Percentiles rank a stretch among this genome's conserved stretches.
Conservation (phyloP, 352 stramenopile species). For the Globisporangium mamillatum region DNA sequence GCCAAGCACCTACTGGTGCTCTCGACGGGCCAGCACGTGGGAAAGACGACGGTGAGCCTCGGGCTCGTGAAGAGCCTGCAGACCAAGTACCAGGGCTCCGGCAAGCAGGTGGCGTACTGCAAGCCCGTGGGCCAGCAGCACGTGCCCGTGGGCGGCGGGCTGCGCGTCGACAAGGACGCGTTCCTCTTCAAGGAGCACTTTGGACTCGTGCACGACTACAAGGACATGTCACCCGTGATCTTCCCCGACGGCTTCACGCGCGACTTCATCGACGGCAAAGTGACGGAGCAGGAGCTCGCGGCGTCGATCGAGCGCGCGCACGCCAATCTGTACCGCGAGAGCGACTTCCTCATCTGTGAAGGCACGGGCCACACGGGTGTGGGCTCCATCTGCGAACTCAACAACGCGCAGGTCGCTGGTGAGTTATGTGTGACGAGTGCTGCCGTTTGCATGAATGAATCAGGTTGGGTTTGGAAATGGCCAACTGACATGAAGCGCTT, state of each 20-base stretch:
- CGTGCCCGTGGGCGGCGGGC: conserved; percentile 68
- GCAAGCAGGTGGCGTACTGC: conserved; percentile 87
- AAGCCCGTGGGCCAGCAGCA: conserved; percentile 97
- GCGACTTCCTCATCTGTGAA: conserved; percentile 94
- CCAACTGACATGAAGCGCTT: background rate
- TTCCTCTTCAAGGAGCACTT: conserved; percentile 97
- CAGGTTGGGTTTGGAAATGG: background rate
- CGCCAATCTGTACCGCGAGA: conserved; percentile 72
- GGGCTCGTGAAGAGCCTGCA: conserved; percentile 93
- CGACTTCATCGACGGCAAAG: conserved; percentile 95
- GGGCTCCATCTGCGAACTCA: conserved; percentile 88
- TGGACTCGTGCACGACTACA: conserved; percentile 93
- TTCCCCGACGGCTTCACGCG: conserved; percentile 96
- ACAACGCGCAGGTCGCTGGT: conserved; percentile 89
- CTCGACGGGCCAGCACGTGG: conserved; percentile 95
- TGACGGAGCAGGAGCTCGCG: conserved; percentile 80
- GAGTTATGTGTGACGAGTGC: conserved; percentile 9
- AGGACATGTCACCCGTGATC: conserved; percentile 97
- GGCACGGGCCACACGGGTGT: conserved; percentile 92
- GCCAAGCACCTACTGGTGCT: conserved; percentile 81
- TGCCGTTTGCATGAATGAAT: background rate
- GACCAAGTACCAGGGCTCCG: conserved; percentile 76
- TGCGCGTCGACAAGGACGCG: conserved; percentile 93
- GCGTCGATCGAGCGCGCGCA: conserved; percentile 81
- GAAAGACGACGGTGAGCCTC: conserved; percentile 96